Conservation (phyloP, 371 early-diverging fungal species). For the Mortierella sp. region DNA sequence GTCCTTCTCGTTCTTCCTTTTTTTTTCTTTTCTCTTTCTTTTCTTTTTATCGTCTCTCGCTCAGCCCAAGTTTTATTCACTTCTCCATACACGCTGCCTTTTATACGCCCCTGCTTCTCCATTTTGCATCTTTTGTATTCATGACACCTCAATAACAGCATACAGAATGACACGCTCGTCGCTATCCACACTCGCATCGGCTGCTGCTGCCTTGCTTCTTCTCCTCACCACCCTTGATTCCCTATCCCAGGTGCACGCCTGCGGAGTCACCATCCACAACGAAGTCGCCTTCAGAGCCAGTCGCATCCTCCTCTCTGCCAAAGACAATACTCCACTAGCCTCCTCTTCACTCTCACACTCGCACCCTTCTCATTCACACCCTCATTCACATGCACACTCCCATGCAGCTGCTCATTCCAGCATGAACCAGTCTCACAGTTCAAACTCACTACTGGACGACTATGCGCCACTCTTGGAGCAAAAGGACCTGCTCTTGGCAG, state of each 20-base stretch:
- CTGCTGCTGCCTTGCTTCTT: neutral
- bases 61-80: too few relatives aligned
- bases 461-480: slow-evolving; percentile 57
- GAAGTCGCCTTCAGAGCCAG: slow-evolving; percentile 66
- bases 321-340: neutral
- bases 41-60: neutral
- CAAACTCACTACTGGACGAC: slow-evolving; percentile 10
- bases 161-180: neutral
- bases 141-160: neutral
- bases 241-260: slow-evolving; percentile 26
- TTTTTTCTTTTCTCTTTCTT: neutral
- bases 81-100: too few relatives aligned
- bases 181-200: neutral
- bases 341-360: neutral
- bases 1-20: neutral
- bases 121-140: neutral
- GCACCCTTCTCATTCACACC: slow-evolving; percentile 8
- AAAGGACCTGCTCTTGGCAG: slow-evolving; percentile 76
- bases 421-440: neutral
- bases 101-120: neutral
- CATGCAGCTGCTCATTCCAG: neutral
- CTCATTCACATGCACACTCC: slow-evolving; percentile 2
- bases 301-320: slow-evolving; percentile 52
- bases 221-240: neutral
- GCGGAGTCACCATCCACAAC: slow-evolving; percentile 69